Conservation (phyloP, 2,329 filamentous ascomycete species). For the Stagonosporopsis vannaccii region DNA sequence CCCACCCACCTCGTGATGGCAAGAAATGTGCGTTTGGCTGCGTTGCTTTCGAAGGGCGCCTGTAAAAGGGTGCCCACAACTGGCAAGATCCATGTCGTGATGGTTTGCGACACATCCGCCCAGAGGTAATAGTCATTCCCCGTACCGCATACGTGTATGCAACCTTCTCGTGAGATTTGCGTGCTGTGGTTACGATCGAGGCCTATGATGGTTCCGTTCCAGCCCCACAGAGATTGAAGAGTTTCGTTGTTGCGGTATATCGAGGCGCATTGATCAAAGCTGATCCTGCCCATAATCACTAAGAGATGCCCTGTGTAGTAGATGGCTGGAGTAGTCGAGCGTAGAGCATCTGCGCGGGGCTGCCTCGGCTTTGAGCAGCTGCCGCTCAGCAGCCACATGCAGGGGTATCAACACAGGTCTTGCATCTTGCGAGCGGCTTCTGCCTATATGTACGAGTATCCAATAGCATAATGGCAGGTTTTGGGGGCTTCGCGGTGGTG, state of each 20-base stretch:
- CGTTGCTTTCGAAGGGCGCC: slow-evolving; percentile 53
- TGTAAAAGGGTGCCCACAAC: slow-evolving; percentile 50
- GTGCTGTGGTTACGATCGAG: slow-evolving; percentile 22
- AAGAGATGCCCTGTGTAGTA: background rate
- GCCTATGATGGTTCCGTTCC: slow-evolving; percentile 26
- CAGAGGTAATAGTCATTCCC: slow-evolving; percentile 45
- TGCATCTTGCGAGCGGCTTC: background rate
- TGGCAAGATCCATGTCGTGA: slow-evolving; percentile 53
- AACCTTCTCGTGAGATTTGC: slow-evolving; percentile 45
- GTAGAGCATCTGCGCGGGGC: background rate
- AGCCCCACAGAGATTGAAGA: slow-evolving; percentile 26
- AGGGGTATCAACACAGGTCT: background rate
- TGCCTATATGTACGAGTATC: background rate
- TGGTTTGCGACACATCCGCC: slow-evolving; percentile 41
- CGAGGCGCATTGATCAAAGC: slow-evolving; percentile 2
- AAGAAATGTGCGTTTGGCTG: slow-evolving; percentile 44
- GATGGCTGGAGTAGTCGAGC: background rate
- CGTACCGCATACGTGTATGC: slow-evolving; percentile 43
- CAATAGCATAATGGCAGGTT: background rate
- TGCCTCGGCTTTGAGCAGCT: slow-evolving; percentile 10
- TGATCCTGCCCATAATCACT: slow-evolving; percentile 7
- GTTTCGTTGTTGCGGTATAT: slow-evolving; percentile 2
- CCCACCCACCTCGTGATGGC: slow-evolving; percentile 50
- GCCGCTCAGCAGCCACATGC: slow-evolving; percentile 8
- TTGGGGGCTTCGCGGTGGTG: background rate